A percentile compares a stretch with the other conserved stretches of the same genome.
These are phyloP conservation scores for Rugosomyces carneus DNA, from an alignment of 1,284 basidiomycete genomes.

Conservation along the genomic window DNA sequence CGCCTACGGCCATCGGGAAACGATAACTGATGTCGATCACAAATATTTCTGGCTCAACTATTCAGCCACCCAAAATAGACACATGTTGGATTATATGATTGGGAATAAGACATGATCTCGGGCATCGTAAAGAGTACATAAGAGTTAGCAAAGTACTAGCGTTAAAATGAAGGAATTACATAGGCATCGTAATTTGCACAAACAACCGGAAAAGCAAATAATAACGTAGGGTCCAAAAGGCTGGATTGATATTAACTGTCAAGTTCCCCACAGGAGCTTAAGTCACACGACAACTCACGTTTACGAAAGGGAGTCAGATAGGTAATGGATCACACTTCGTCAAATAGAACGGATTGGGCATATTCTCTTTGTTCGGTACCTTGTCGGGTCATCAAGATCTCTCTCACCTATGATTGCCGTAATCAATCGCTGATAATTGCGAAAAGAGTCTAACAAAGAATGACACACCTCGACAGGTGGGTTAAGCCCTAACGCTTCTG, in stretches of 20 bases:
- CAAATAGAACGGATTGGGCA: constrained; percentile 29
- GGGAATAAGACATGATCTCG: not conserved
- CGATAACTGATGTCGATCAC: not conserved
- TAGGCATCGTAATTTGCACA: not conserved
- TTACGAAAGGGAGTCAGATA: too few species aligned
- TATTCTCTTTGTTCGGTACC: constrained; percentile 26
- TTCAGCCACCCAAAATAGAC: not conserved
- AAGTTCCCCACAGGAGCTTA: too few species aligned
- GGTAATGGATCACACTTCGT: constrained; percentile 23
- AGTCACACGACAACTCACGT: not conserved
- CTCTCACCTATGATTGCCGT: constrained; percentile 52
- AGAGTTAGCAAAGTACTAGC: not conserved
- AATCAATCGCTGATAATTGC: not conserved
- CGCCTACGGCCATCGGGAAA: constrained; percentile 9
- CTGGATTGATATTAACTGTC: too few species aligned
- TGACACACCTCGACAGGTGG: constrained; percentile 75
- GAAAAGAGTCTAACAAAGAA: not conserved
- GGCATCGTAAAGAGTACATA: not conserved
- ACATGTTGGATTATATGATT: not conserved
- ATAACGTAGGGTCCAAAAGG: too few species aligned
- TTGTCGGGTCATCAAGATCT: constrained; percentile 52
- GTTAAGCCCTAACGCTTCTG: constrained; percentile 71
- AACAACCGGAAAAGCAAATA: not conserved
- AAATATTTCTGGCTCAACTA: not conserved
- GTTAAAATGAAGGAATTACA: not conserved